Evolutionary conservation across 768 basidiomycete genomes (phyloP), one percentile per base, ranked within the genome.

Genomic region (Amanita rubescens): DNA sequence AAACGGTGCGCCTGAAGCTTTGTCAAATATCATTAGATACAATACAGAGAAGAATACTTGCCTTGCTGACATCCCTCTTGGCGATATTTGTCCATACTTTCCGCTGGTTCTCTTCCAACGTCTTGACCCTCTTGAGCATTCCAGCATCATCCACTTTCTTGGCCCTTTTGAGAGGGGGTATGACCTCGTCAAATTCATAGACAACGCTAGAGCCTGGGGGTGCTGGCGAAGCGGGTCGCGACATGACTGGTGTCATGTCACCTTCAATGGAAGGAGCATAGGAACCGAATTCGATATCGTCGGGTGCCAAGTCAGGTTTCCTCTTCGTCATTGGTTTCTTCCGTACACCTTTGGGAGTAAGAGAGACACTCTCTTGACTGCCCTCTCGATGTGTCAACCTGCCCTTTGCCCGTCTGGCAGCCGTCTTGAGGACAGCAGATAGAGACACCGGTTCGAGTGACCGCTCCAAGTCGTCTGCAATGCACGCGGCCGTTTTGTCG

Each of bases 71-170:
- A 60, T 94, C 93, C 59, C 82, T 76, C 57, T 81, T 76, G 1
- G 90, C 93, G 46, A 95, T 93, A 60, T 85, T 90, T 19, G 83
- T 84, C 93, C 93, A 95, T 8, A 92, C 85, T 69, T 91, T 93
- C 54, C 80, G 77, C 70, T 94, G 92, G 0, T 86, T 75, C 59
- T 93, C 93, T 63, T 92, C 91, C 27, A 93, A 65, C 5, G 81
- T 75, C 65, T 83, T 85, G 54, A 91, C 74, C 37, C 90, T 81
- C 63, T 90, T 90, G 22, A 79, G 65, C 77, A 87, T 85, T 3
- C 80, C 76, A 53, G 67, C 71, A 43, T 86, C 86, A 51, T 91
- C 90, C 2, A 87, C 72, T 65, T 84, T 87, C 66, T 87, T 89
- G 5, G 87, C 88, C 61, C 77, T 82, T 69, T 77, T 87, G 62